Evolutionary conservation across 306 rosid species (phyloP).

Genomic region (Quercus mongolica): DNA sequence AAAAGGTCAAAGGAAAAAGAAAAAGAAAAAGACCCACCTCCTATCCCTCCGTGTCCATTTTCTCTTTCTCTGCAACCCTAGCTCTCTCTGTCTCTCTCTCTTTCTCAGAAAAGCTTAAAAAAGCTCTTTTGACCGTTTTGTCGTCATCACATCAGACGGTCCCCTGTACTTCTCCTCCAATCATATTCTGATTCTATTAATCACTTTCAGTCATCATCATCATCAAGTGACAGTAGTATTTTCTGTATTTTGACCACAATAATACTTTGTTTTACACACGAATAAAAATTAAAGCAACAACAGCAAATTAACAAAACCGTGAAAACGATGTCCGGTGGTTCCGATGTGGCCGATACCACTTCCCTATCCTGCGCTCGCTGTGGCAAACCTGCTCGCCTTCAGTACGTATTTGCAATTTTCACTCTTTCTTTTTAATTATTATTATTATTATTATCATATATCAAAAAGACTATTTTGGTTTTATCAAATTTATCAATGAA

Average conservation of each 20-base stretch:
- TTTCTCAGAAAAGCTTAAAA: not conserved
- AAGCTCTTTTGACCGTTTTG: not conserved
- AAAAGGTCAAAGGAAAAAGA: not conserved
- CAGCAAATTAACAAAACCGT: not conserved
- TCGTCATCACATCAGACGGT: not conserved
- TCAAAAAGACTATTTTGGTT: no score
- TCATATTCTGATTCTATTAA: not conserved
- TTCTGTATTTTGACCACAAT: no score
- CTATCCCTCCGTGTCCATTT: not conserved
- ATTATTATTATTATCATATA: no score
- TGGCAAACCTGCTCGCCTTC: constrained; percentile 77
- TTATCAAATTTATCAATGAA: no score
- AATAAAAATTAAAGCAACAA: no score
- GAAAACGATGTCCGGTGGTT: constrained; percentile 54
- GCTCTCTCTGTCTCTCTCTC: not conserved
- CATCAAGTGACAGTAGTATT: no score
- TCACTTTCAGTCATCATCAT: not conserved
- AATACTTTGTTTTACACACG: no score
- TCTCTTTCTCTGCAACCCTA: constrained; percentile 19
- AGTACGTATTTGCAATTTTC: constrained; percentile 35
- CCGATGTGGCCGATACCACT: constrained; percentile 39
- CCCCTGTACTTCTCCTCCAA: not conserved
- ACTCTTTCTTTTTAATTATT: not conserved
- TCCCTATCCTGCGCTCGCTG: constrained; percentile 64
- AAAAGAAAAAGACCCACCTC: not conserved